Conservation (phyloP, 2,329 filamentous ascomycete species). For the Neofusicoccum ribis region DNA sequence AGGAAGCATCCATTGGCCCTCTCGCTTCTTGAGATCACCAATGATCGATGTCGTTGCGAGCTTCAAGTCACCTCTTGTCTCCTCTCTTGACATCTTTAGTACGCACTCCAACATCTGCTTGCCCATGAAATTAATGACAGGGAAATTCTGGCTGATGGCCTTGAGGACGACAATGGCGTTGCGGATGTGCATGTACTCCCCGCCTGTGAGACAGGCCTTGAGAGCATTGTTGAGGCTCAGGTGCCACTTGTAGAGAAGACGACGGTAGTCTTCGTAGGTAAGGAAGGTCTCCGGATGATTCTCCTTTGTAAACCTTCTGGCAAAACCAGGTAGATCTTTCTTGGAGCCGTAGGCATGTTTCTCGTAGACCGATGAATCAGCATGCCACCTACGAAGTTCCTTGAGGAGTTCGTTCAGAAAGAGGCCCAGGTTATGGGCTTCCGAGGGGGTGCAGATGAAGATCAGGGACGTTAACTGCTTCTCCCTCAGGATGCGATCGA, state of each 20-base stretch:
- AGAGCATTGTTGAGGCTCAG: constrained; percentile 76
- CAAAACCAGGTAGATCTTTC: constrained; percentile 74
- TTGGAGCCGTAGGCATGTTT: constrained; percentile 73
- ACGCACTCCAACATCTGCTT: constrained; percentile 66
- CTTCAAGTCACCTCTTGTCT: constrained; percentile 70
- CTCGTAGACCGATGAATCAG: constrained; percentile 72
- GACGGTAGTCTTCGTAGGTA: constrained; percentile 83
- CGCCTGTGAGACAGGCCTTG: constrained; percentile 75
- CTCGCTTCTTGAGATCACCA: constrained; percentile 67
- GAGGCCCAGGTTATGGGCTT: constrained; percentile 88
- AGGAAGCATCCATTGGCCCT: constrained; percentile 70
- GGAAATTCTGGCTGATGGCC: constrained; percentile 77
- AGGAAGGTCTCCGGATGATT: constrained; percentile 67
- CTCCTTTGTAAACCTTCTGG: constrained; percentile 68
- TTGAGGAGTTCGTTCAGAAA: constrained; percentile 82
- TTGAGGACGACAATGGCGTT: constrained; percentile 92
- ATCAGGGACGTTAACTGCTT: constrained; percentile 80
- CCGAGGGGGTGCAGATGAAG: constrained; percentile 84
- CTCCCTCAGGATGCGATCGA: constrained; percentile 80
- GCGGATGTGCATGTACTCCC: constrained; percentile 96
- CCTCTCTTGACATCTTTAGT: constrained; percentile 59
- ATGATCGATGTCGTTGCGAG: constrained; percentile 71
- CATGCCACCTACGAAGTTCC: constrained; percentile 83
- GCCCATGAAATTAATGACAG: constrained; percentile 86
- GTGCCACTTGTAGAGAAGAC: constrained; percentile 88